phyloP scores from a whole-genome alignment of 2,329 filamentous ascomycete genomes.

The Apiospora hydei region DNA sequence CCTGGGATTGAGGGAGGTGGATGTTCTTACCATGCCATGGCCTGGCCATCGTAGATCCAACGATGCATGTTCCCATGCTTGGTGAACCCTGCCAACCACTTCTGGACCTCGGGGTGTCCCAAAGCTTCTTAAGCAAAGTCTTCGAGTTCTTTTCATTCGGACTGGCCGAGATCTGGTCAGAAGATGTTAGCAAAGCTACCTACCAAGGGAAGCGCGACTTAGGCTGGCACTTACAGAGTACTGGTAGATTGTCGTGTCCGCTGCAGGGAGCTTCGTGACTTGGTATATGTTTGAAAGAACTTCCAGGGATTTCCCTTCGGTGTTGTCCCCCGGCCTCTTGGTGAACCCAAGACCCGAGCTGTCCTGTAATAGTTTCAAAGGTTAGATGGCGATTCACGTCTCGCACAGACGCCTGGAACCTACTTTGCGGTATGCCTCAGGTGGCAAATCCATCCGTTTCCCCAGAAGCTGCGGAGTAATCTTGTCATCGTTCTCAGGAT shows the following conservation, averaged over 20 bases:
- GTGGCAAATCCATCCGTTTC: conserved; percentile 63
- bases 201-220: no score
- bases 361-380: no score
- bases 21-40: conserved; percentile 77
- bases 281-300: no score
- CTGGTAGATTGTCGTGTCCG: not conserved
- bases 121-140: conserved; percentile 76
- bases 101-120: conserved; percentile 60
- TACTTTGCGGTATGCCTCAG: conserved; percentile 60
- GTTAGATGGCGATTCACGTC: no score
- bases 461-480: conserved; percentile 35
- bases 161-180: conserved; percentile 78
- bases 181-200: no score
- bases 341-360: no score
- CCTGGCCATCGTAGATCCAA: conserved; percentile 84
- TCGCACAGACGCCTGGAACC: conserved; percentile 9
- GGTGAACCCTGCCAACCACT: conserved; percentile 63
- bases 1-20: no score
- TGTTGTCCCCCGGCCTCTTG: no score
- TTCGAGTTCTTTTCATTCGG: conserved; percentile 63
- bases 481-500: not conserved
- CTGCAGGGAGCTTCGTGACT: no score
- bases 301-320: no score
- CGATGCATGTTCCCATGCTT: conserved; percentile 49
- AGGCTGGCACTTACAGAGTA: no score